Evolutionary conservation across 805 yeast species (phyloP).

Genomic region (Debaryomyces tyrocola): DNA sequence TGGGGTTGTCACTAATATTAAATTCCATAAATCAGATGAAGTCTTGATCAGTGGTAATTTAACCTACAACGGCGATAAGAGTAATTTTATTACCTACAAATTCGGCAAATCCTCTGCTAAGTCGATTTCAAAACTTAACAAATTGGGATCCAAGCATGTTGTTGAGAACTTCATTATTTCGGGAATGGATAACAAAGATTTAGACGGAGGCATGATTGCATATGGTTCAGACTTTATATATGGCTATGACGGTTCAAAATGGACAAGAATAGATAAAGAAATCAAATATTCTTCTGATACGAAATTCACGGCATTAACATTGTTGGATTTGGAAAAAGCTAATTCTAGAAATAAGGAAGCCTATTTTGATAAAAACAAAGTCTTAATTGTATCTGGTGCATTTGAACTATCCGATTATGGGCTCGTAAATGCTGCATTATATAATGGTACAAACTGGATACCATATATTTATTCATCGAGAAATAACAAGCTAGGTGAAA

Average conservation of each 20-base stretch:
- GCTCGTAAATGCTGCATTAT: constrained; percentile 58
- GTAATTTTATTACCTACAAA: constrained; percentile 55
- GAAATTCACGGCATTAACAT: constrained; percentile 43
- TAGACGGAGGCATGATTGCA: constrained; percentile 40
- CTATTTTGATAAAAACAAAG: constrained; percentile 43
- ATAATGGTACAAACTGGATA: constrained; percentile 64
- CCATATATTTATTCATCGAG: constrained; percentile 54
- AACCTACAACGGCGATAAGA: constrained; percentile 28
- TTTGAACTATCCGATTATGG: constrained; percentile 54
- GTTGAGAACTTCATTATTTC: constrained; percentile 48
- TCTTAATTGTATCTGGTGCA: constrained; percentile 59
- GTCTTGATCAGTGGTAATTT: constrained; percentile 56
- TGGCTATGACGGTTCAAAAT: constrained; percentile 48
- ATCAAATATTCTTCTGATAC: constrained; percentile 29
- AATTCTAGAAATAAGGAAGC: constrained; percentile 30
- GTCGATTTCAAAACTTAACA: constrained; percentile 17
- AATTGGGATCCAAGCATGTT: constrained; percentile 16
- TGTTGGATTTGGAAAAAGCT: constrained; percentile 35
- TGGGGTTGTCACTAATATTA: constrained; percentile 57
- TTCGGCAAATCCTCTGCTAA: constrained; percentile 33
- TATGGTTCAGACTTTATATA: constrained; percentile 33
- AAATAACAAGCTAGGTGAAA: constrained; percentile 22
- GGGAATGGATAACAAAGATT: constrained; percentile 33
- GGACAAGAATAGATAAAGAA: constrained; percentile 44
- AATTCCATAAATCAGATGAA: constrained; percentile 39